Evolutionary conservation across 148 eudicot genomes (phyloP).

Genomic region (Pharnaceum exiguum): DNA sequence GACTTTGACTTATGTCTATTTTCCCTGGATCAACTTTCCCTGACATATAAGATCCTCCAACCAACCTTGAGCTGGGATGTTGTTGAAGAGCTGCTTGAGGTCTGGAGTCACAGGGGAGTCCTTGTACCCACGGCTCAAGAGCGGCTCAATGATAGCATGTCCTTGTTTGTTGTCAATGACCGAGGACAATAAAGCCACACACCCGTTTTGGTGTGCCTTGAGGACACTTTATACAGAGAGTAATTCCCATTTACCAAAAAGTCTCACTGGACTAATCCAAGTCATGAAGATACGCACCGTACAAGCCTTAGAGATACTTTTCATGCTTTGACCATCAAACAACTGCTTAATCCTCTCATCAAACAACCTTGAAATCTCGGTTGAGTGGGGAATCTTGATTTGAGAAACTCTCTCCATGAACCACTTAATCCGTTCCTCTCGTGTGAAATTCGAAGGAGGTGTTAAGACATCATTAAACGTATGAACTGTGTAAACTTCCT

Average conservation of each 20-base stretch:
- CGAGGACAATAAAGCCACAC: constrained; percentile 41
- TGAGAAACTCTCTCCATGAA: too few relatives aligned
- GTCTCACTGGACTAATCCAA: constrained; percentile 37
- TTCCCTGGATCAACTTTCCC: constrained; percentile 38
- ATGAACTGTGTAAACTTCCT: too few relatives aligned
- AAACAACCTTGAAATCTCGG: constrained; percentile 3
- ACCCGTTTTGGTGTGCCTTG: constrained; percentile 36
- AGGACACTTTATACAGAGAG: constrained; percentile 37
- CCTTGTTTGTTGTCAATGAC: constrained; percentile 40
- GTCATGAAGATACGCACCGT: constrained; percentile 43
- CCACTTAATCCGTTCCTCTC: constrained; percentile 13
- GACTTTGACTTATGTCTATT: constrained; percentile 43
- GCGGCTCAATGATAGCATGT: constrained; percentile 19
- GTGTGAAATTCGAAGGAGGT: constrained; percentile 9
- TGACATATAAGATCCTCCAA: constrained; percentile 25
- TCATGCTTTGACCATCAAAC: too few relatives aligned
- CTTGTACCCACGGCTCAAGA: constrained; percentile 24
- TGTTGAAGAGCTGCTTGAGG: constrained; percentile 23
- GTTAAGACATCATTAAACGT: too few relatives aligned
- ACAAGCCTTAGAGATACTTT: constrained; percentile 21
- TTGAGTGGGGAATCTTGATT: constrained; percentile 25
- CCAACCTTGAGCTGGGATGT: constrained; percentile 44
- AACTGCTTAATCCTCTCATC: constrained; percentile 22
- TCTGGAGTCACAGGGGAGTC: constrained; percentile 30
- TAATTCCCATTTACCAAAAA: constrained; percentile 34